Percentiles rank a stretch among this genome's conserved stretches.
Evolutionary conservation across 1,284 basidiomycete species (phyloP).

Genomic region (Ceratobasidium sp.): DNA sequence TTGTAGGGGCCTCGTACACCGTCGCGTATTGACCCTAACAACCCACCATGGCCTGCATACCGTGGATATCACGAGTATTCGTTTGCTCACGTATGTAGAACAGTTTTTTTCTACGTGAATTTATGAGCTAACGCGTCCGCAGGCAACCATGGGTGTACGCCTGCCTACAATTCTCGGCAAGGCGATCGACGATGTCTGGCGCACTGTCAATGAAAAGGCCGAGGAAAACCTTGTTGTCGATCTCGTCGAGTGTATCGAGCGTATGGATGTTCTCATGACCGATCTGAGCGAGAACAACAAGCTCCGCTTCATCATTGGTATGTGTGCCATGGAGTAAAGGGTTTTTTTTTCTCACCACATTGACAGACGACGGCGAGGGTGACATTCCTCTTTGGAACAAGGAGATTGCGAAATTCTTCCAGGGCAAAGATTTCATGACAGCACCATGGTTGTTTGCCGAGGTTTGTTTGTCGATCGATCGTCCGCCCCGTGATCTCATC

Average conservation of each 20-base stretch:
- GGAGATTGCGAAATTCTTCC: slow-evolving; percentile 91
- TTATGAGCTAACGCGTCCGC: not conserved
- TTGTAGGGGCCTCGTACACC: slow-evolving; percentile 38
- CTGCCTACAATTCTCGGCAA: slow-evolving; percentile 96
- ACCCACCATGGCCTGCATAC: slow-evolving; percentile 96
- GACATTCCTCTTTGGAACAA: slow-evolving; percentile 98
- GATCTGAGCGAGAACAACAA: slow-evolving; percentile 82
- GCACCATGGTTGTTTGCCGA: slow-evolving; percentile 96
- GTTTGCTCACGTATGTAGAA: slow-evolving; percentile 70
- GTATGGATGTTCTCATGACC: slow-evolving; percentile 83
- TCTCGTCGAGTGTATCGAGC: slow-evolving; percentile 84
- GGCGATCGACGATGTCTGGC: slow-evolving; percentile 90
- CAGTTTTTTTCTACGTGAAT: slow-evolving; percentile 38
- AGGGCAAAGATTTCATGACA: slow-evolving; percentile 98
- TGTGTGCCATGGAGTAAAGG: not conserved
- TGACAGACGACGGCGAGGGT: slow-evolving; percentile 83
- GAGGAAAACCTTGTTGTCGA: slow-evolving; percentile 88
- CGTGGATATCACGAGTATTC: slow-evolving; percentile 97
- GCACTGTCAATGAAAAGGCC: slow-evolving; percentile 85
- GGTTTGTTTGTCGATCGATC: slow-evolving; percentile 36
- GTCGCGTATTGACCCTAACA: slow-evolving; percentile 74
- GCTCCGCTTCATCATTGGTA: slow-evolving; percentile 74
- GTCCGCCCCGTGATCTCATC: not conserved
- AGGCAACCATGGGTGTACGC: slow-evolving; percentile 90
- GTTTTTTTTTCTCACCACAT: not conserved